A percentile compares a stretch with the other conserved stretches of the same genome.
Conservation (phyloP, 2,329 filamentous ascomycete species). For the Sporothrix phasma region DNA sequence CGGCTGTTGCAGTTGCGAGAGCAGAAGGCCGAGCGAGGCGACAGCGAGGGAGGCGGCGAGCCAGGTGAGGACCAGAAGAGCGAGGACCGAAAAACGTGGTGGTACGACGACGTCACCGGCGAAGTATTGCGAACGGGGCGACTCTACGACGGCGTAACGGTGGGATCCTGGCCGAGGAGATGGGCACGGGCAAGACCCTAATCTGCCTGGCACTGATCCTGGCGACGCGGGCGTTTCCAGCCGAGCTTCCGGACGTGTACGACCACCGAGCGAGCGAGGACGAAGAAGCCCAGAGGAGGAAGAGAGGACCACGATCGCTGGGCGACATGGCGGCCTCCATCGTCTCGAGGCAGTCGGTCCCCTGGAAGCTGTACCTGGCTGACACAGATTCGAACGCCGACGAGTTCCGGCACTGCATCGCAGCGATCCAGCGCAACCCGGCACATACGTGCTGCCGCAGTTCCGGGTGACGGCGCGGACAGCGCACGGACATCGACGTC, state of each 20-base stretch:
- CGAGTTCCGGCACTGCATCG: constrained; percentile 44
- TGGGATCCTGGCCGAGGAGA: constrained; percentile 71
- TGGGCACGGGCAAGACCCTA: constrained; percentile 78
- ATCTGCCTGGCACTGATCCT: constrained; percentile 71
- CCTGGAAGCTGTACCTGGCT: constrained; percentile 57
- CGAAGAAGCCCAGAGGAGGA: constrained; percentile 19
- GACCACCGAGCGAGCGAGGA: constrained; percentile 13
- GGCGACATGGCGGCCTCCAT: constrained; percentile 63
- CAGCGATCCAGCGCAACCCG: constrained; percentile 46
- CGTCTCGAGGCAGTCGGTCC: constrained; percentile 54
- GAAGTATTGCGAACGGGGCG: constrained; percentile 54
- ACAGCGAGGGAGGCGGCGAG: constrained; percentile 28
- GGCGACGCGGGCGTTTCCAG: constrained; percentile 60
- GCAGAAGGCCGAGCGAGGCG: constrained; percentile 30
- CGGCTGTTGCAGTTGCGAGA: constrained; percentile 52
- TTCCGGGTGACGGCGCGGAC: constrained; percentile 28
- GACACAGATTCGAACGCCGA: constrained; percentile 30
- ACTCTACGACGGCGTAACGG: constrained; percentile 62
- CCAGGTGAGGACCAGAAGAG: constrained; percentile 20
- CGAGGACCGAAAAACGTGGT: constrained; percentile 46
- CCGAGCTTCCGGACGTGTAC: constrained; percentile 47
- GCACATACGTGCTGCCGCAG: constrained; percentile 49
- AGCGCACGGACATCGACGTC: background rate
- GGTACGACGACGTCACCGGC: constrained; percentile 56
- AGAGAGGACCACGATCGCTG: constrained; percentile 42